Evolutionary conservation across 345 rosid genomes (phyloP), one percentile per base, ranked within the genome.

Genomic region (Boechera stricta): DNA sequence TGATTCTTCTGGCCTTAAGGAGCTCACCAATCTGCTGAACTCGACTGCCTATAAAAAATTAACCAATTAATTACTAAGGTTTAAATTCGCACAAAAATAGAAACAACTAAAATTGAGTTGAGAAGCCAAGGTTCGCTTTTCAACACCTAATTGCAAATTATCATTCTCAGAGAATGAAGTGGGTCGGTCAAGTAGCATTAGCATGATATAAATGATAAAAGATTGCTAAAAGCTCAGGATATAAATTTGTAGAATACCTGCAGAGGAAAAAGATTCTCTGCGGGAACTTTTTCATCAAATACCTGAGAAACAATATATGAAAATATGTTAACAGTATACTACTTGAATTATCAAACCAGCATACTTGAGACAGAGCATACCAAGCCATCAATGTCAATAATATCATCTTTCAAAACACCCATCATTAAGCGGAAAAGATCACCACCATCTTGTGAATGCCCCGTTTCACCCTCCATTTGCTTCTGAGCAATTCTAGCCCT

Each of bases 401-500:
- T 92, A 71, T 93, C 95, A 71, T 91, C 97, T 82, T 91, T 89
- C 73, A 91, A 64, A 84, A 87, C 92, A 69, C 85, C 96, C 82
- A 95, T 88, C 96, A 95, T 88, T 66, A 92, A 58, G 69, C 92
- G 96, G 36, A 95, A 77, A 67, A 95, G 80, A 85, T 90, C 88
- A 73, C 95, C 94, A 38, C 98, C 98, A 71, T 94, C 94, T 78
- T 87, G 87, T 54, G 89, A 71, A 73, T 87, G 85, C 73, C 91
- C 92, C 73, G 74, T 83, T 77, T 90, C 97, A 76, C 79, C 90
- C 78, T 89, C 97, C 96, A 88, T 87, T 79, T 92, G 97, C 75
- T 92, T 95, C 74, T 89, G 93, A 75, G 97, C 94, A 85, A 92
- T 89, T 63, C 91, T 89, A 73, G 93, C 97, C 81, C 98, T 87